A percentile compares a stretch with the other conserved stretches of the same genome.
Evolutionary conservation across 371 early-diverging fungal genomes (phyloP).

Genomic region (Mucor velutinosus): DNA sequence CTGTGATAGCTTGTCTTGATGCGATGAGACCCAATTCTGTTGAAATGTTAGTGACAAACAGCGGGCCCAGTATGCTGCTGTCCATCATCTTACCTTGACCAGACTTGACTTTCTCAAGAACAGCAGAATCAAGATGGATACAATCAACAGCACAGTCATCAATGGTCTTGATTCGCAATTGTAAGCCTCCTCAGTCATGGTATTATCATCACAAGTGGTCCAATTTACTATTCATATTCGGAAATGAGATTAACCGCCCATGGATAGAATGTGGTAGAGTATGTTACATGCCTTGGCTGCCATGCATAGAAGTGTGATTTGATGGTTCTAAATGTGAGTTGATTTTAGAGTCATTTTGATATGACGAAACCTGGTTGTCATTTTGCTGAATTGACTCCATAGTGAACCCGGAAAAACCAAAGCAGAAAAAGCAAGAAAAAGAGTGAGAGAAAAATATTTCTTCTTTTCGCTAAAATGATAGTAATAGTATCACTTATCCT

Average conservation of each 20-base stretch:
- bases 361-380: neutral
- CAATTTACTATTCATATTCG: neutral
- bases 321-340: neutral
- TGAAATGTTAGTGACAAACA: neutral
- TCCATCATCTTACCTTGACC: conserved; percentile 6
- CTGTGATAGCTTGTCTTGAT: neutral
- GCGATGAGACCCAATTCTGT: conserved; percentile 8
- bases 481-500: no score
- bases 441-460: neutral
- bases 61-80: neutral
- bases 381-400: neutral
- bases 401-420: neutral
- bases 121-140: conserved; percentile 3
- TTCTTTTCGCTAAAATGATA: neutral
- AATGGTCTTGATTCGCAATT: conserved; percentile 13
- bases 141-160: conserved; percentile 10
- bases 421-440: neutral
- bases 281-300: neutral
- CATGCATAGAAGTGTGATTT: neutral
- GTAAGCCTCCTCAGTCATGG: neutral
- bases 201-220: conserved; percentile 1
- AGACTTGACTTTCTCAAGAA: conserved; percentile 8
- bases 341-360: neutral
- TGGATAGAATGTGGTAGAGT: neutral
- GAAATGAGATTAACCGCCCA: neutral